Percentiles rank a stretch among this genome's conserved stretches.
Conservation (phyloP, 805 yeast genomes). For the Yamadazyma akitaensis region DNA sequence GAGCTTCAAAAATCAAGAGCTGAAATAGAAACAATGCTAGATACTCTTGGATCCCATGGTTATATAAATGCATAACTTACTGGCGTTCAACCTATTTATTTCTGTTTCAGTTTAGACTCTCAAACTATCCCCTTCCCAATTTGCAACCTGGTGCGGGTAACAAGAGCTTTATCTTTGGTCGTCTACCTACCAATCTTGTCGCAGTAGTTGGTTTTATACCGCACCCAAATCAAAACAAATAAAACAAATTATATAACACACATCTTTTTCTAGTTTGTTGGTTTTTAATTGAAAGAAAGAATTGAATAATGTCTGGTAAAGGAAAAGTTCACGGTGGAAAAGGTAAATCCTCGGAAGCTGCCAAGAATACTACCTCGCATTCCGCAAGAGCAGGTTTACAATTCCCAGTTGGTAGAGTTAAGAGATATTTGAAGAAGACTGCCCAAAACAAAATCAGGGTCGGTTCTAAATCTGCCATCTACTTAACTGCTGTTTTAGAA, state of each 20-base stretch:
- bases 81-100: no score
- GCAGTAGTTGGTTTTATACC: constrained; percentile 1
- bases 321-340: constrained; percentile 97
- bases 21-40: constrained; percentile 51
- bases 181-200: constrained; percentile 3
- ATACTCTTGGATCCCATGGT: constrained; percentile 33
- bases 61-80: constrained; percentile 28
- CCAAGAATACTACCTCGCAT: constrained; percentile 78
- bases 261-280: constrained; percentile 7
- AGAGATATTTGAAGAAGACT: constrained; percentile 88
- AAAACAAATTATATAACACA: constrained; percentile 10
- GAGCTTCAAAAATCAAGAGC: constrained; percentile 54
- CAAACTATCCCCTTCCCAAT: background rate
- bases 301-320: constrained; percentile 58
- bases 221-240: constrained; percentile 11
- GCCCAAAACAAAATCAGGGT: constrained; percentile 83
- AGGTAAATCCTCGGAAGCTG: constrained; percentile 78
- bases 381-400: constrained; percentile 93
- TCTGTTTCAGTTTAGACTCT: no score
- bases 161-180: background rate
- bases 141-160: constrained; percentile 8
- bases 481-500: constrained; percentile 92
- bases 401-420: constrained; percentile 98
- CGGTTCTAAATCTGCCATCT: constrained; percentile 86
- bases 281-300: constrained; percentile 5